These are phyloP conservation scores for Arxiozyma bovina DNA, from an alignment of 1,139 yeast genomes.

Conservation along the genomic window DNA sequence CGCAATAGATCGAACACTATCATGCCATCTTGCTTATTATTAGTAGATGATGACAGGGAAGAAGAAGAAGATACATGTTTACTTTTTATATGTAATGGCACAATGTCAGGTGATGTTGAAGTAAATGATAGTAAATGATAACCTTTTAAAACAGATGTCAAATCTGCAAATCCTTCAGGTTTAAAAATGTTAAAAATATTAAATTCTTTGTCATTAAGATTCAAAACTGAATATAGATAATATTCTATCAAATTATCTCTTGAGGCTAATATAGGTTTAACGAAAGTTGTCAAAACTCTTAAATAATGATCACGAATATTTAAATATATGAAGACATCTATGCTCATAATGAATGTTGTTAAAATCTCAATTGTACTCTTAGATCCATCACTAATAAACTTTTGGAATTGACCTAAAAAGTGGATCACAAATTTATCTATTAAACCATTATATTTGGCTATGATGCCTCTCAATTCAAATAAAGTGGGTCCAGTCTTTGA, in stretches of 20 bases:
- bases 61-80: background rate
- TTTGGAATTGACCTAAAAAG: slow-evolving; percentile 45
- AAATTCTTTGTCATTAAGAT: slow-evolving; percentile 32
- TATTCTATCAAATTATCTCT: slow-evolving; percentile 66
- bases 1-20: background rate
- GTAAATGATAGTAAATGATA: background rate
- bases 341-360: slow-evolving; percentile 59
- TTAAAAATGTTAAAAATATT: slow-evolving; percentile 3
- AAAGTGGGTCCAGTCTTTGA: slow-evolving; percentile 56
- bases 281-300: slow-evolving; percentile 18
- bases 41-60: background rate
- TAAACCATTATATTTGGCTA: slow-evolving; percentile 18
- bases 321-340: slow-evolving; percentile 61
- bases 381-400: slow-evolving; percentile 54
- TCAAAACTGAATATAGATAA: slow-evolving; percentile 64
- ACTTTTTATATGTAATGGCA: background rate
- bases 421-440: slow-evolving; percentile 32
- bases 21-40: background rate
- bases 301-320: slow-evolving; percentile 70
- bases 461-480: slow-evolving; percentile 51
- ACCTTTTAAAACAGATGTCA: slow-evolving; percentile 8
- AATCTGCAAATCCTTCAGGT: slow-evolving; percentile 4
- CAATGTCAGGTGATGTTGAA: background rate
- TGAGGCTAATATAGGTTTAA: slow-evolving; percentile 43
- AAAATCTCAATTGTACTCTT: slow-evolving; percentile 78